Evolutionary conservation across 202 grass and related monocot genomes (phyloP), one percentile per base, ranked within the genome.

Genomic region (Thinopyrum obtusiflorum): DNA sequence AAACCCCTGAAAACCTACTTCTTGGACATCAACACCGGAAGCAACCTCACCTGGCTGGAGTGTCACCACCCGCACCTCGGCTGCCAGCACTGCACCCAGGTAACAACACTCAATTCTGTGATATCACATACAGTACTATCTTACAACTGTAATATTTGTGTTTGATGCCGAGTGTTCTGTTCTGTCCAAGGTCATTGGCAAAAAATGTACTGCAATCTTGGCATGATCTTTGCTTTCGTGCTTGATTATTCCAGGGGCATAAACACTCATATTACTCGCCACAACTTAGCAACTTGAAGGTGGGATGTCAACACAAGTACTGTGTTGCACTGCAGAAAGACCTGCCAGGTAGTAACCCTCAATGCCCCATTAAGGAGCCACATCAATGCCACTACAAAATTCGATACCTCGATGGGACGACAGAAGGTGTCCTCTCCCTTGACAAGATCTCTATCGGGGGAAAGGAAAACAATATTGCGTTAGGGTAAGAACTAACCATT

Each of bases 1-100:
- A 25, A 73, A 5, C 70, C 39, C 23, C 39, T 1, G 39, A 46
- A 0, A 24, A 6, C 12, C 40, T 73, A 73, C 40, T 9, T 7
- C 21, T 3, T 73, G 70, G 70, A 73, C 70, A 73, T 73, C 23
- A 24, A 73, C 70, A 73, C 70, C 25, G 70, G 70, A 6, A 73
- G 70, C 39, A 73, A 47, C 39, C 6, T 73, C 70, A 73, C 70
- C 23, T 73, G 70, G 70, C 70, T 73, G 39, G 70, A 73, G 70
- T 73, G 70, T 2, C 1, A 47, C 0, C 70, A 73, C 70, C 70
- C 13, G 15, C 21, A 9, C 0, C 2, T 46, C 7, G 40, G 70
- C 3, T 73, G 70, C 40, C n/a, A 65, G 27, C 15, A 27, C 70
- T 26, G 70, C 39, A 73, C 5, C 39, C 70, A 0, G 70, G 70